A percentile compares a stretch with the other conserved stretches of the same genome.
Conservation (phyloP, 2,329 filamentous ascomycete species). For the Epichloe bromicola region DNA sequence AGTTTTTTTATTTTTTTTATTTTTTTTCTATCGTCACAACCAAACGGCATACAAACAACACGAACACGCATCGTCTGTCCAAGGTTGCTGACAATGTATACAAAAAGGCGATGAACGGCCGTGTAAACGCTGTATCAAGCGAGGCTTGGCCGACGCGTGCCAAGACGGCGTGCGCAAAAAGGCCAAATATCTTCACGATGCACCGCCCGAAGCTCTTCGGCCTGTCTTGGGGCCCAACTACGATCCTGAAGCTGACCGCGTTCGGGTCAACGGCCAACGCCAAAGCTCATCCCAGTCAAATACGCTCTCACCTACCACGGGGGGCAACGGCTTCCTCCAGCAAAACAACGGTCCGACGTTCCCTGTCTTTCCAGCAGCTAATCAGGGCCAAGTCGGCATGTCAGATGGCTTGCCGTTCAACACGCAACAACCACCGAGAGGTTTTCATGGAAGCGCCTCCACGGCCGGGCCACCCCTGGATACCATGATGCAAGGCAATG, state of each 20-base stretch:
- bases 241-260: constrained; percentile 42
- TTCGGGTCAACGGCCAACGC: constrained; percentile 32
- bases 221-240: constrained; percentile 67
- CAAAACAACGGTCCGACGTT: constrained; percentile 34
- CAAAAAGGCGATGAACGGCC: constrained; percentile 79
- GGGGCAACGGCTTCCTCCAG: constrained; percentile 33
- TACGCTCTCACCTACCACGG: constrained; percentile 25
- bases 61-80: neutral
- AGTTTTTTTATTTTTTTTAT: too few relatives aligned
- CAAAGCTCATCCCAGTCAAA: constrained; percentile 37
- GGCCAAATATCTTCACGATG: constrained; percentile 97
- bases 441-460: constrained; percentile 45
- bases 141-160: constrained; percentile 78
- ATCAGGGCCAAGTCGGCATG: constrained; percentile 33
- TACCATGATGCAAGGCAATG: constrained; percentile 36
- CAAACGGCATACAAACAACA: too few relatives aligned
- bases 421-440: constrained; percentile 56
- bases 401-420: constrained; percentile 43
- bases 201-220: constrained; percentile 75
- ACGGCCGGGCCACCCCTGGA: constrained; percentile 34
- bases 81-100: constrained; percentile 16
- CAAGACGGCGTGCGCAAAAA: constrained; percentile 97
- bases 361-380: constrained; percentile 34
- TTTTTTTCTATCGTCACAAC: too few relatives aligned
- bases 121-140: constrained; percentile 87